A percentile compares a stretch with the other conserved stretches of the same genome.
Conservation (phyloP, 1,284 basidiomycete species). For the Xanthoconium separans region DNA sequence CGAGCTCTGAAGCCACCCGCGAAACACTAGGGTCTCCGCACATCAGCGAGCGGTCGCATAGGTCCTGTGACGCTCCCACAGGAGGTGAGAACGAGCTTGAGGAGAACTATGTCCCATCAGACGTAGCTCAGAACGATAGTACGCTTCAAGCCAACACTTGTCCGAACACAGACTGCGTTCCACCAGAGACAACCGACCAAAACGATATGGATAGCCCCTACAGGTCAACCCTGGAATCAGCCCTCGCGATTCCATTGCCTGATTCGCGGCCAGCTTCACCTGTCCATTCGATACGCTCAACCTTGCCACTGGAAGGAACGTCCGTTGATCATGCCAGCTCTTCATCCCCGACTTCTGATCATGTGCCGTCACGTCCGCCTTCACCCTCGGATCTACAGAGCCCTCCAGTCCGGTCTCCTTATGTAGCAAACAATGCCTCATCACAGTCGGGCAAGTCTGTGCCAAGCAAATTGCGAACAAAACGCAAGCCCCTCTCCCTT, state of each 20-base stretch:
- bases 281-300: not conserved
- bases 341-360: conserved; percentile 1
- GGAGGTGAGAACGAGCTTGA: not conserved
- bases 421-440: conserved; percentile 27
- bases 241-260: conserved; percentile 21
- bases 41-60: not conserved
- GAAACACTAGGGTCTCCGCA: not conserved
- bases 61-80: not conserved
- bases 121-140: not conserved
- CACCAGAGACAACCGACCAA: not conserved
- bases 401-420: not conserved
- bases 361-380: not conserved
- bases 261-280: conserved; percentile 22
- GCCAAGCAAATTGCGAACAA: conserved; percentile 13
- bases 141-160: not conserved
- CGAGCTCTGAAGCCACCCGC: not conserved
- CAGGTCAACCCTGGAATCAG: conserved; percentile 7
- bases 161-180: not conserved
- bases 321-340: conserved; percentile 1
- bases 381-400: conserved; percentile 1
- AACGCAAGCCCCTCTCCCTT: conserved; percentile 37
- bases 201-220: not conserved
- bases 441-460: conserved; percentile 10
- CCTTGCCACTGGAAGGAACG: not conserved
- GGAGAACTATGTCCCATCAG: not conserved